Percentiles rank a stretch among this genome's conserved stretches.
Evolutionary conservation across 768 basidiomycete genomes (phyloP).

Genomic region (Crepidotus variabilis): DNA sequence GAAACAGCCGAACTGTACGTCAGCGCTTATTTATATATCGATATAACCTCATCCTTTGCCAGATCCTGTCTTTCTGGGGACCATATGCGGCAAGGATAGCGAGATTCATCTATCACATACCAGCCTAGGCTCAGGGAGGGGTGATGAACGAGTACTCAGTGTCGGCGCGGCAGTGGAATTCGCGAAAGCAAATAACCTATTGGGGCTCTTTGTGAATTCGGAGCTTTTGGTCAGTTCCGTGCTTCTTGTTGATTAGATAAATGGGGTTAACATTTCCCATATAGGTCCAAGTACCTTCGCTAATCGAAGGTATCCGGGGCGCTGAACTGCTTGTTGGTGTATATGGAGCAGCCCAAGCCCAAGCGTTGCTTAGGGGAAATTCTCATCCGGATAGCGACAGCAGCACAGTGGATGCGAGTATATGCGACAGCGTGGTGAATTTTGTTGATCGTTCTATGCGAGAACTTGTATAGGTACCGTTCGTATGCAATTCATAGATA

Average conservation of each 20-base stretch:
- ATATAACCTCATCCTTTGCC: conserved; percentile 3
- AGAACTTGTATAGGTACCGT: conserved; percentile 33
- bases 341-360: conserved; percentile 56
- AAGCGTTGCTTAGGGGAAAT: conserved; percentile 27
- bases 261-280: conserved; percentile 3
- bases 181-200: conserved; percentile 85
- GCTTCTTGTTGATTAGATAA: conserved; percentile 4
- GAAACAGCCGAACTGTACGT: conserved; percentile 98
- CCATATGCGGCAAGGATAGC: conserved; percentile 71
- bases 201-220: conserved; percentile 89
- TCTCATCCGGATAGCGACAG: conserved; percentile 35
- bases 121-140: conserved; percentile 23
- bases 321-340: conserved; percentile 85
- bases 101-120: conserved; percentile 30
- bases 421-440: conserved; percentile 59
- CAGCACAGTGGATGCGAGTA: conserved; percentile 62
- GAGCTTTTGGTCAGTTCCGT: conserved; percentile 67
- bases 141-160: conserved; percentile 56
- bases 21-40: conserved; percentile 5
- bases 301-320: conserved; percentile 86
- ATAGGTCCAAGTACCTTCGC: conserved; percentile 83
- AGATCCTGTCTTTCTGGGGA: conserved; percentile 96
- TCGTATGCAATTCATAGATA: conserved; percentile 6
- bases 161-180: conserved; percentile 92
- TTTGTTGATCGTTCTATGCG: conserved; percentile 63